A percentile compares a stretch with the other conserved stretches of the same genome.
phyloP scores from a whole-genome alignment of 2,329 filamentous ascomycete species.

The Trichoderma sp. region DNA sequence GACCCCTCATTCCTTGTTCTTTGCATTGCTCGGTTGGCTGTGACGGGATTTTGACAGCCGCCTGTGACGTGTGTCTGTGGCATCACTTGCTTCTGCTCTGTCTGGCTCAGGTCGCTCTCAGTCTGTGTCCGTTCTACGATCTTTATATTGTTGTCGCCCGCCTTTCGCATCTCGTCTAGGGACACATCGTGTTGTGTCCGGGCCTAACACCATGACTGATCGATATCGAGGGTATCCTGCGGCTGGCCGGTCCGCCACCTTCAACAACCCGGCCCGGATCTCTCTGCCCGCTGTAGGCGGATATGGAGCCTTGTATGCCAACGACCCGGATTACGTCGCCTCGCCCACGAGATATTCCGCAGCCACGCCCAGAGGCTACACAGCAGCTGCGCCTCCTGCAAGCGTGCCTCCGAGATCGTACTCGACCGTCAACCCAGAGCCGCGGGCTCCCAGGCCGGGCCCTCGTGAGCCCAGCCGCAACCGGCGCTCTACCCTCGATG shows the following conservation, averaged over 20 bases:
- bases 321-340: conserved; percentile 57
- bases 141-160: neutral
- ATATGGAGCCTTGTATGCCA: conserved; percentile 50
- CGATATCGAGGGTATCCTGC: conserved; percentile 45
- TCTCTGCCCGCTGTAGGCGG: conserved; percentile 55
- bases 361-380: conserved; percentile 38
- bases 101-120: neutral
- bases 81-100: neutral
- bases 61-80: neutral
- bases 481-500: conserved; percentile 56
- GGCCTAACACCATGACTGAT: conserved; percentile 46
- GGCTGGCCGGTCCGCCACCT: conserved; percentile 47
- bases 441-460: conserved; percentile 48
- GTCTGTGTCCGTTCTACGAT: neutral
- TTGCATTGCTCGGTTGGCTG: neutral
- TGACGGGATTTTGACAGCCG: neutral
- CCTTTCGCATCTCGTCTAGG: neutral
- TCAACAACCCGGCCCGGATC: conserved; percentile 52
- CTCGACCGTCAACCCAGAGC: conserved; percentile 50
- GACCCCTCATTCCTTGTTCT: conserved; percentile 11
- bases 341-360: conserved; percentile 36
- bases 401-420: conserved; percentile 55
- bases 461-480: conserved; percentile 51
- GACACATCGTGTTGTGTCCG: neutral
- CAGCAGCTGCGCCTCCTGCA: conserved; percentile 37